These are phyloP conservation scores for Termitomyces sp. DNA, from an alignment of 768 basidiomycete species.

Conservation along the genomic window DNA sequence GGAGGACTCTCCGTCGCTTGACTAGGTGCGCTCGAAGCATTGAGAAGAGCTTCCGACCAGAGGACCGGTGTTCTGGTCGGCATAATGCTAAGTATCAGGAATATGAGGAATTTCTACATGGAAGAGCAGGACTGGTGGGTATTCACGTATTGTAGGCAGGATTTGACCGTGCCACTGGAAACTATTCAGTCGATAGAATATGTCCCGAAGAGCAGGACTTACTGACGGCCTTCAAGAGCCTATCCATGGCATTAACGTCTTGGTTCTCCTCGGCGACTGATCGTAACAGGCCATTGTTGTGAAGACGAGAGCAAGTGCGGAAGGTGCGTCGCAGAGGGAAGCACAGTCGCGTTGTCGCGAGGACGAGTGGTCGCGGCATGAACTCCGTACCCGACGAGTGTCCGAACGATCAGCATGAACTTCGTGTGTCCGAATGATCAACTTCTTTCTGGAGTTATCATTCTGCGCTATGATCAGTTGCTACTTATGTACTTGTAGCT, in stretches of 20 bases:
- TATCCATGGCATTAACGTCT: conserved; percentile 55
- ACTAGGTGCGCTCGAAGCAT: conserved; percentile 20
- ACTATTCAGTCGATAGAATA: neutral
- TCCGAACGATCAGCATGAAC: too few species aligned
- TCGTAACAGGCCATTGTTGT: conserved; percentile 9
- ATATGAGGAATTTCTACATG: neutral
- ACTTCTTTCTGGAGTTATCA: neutral
- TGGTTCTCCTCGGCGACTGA: conserved; percentile 47
- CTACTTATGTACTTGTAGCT: too few species aligned
- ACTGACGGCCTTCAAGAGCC: conserved; percentile 51
- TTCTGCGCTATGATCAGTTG: too few species aligned
- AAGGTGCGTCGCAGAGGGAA: conserved; percentile 6
- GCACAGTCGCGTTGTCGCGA: neutral
- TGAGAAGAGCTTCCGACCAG: conserved; percentile 58
- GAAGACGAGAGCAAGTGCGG: neutral
- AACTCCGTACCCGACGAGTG: neutral
- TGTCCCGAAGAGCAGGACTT: conserved; percentile 21
- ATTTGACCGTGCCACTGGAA: conserved; percentile 43
- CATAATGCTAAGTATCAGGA: conserved; percentile 35
- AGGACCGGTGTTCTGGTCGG: conserved; percentile 45
- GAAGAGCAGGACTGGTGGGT: neutral
- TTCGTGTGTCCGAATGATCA: too few species aligned
- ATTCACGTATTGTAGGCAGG: conserved; percentile 47
- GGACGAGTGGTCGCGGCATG: neutral
- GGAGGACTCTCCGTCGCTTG: conserved; percentile 9